phyloP scores from a whole-genome alignment of 495 filamentous ascomycete genomes.

The Tuber brumale region DNA sequence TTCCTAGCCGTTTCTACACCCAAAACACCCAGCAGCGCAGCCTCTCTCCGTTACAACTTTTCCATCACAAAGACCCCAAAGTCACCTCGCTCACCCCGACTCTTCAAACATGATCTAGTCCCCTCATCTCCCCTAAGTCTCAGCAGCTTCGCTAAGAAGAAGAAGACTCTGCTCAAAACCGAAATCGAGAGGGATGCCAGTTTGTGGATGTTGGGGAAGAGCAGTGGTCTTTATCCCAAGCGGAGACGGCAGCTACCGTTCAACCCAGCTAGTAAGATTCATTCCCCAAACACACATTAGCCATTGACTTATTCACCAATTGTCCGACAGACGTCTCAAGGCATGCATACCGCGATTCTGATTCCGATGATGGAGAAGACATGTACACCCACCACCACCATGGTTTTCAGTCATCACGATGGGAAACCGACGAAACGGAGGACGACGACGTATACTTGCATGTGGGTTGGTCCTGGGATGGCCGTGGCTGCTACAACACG shows the following conservation, averaged over 20 bases:
- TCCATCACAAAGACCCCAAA: background rate
- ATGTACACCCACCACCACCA: slow-evolving; percentile 4
- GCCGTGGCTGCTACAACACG: slow-evolving; percentile 13
- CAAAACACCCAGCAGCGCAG: background rate
- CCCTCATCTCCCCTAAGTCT: background rate
- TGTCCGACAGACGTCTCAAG: slow-evolving; percentile 33
- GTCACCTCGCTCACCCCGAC: slow-evolving; percentile 5
- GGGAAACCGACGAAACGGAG: slow-evolving; percentile 32
- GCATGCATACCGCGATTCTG: slow-evolving; percentile 38
- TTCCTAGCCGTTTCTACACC: background rate
- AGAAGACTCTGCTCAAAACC: slow-evolving; percentile 25
- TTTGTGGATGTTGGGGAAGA: slow-evolving; percentile 2
- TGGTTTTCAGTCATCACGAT: slow-evolving; percentile 6
- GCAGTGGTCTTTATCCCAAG: background rate
- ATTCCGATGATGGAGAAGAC: slow-evolving; percentile 25
- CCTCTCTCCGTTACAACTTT: background rate
- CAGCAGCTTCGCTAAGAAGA: background rate
- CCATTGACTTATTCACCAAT: slow-evolving; percentile 12
- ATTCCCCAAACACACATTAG: background rate
- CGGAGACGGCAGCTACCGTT: slow-evolving; percentile 30
- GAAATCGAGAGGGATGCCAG: slow-evolving; percentile 27
- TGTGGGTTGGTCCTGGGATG: slow-evolving; percentile 31
- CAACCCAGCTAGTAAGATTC: slow-evolving; percentile 32
- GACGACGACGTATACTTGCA: slow-evolving; percentile 24
- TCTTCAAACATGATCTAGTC: background rate